Evolutionary conservation across 2,329 filamentous ascomycete species (phyloP).

Genomic region (Pestalotiopsis sp.): DNA sequence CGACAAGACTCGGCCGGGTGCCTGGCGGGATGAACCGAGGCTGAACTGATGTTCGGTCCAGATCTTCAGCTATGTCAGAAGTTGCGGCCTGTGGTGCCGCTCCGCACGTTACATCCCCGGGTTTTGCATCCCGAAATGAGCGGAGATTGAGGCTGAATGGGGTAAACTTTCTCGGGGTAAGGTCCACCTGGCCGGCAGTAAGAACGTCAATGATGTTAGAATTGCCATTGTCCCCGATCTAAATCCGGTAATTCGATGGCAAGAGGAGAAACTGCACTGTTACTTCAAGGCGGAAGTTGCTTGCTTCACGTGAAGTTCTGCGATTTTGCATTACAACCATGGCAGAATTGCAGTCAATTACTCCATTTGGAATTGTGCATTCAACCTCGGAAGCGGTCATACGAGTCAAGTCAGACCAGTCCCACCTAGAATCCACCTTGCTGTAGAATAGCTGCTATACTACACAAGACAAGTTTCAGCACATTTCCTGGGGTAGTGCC

Average conservation of each 20-base stretch:
- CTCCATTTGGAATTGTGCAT: neutral
- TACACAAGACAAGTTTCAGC: neutral
- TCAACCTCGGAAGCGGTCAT: neutral
- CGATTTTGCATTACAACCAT: neutral
- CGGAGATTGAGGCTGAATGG: conserved; percentile 6
- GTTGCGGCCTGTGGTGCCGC: neutral
- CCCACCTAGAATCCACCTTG: neutral
- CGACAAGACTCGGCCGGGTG: neutral
- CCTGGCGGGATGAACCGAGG: neutral
- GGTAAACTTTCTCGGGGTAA: neutral
- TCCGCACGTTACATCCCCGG: neutral
- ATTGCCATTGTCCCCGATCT: neutral
- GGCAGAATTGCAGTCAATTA: neutral
- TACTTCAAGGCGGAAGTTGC: neutral
- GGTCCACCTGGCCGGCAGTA: neutral
- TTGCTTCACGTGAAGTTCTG: neutral
- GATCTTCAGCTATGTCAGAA: neutral
- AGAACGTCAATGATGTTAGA: neutral
- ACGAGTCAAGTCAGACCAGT: neutral
- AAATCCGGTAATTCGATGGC: neutral
- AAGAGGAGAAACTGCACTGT: neutral
- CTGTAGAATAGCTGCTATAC: neutral
- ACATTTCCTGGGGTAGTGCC: neutral
- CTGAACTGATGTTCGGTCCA: neutral
- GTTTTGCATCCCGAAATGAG: neutral